These are phyloP conservation scores for Umbelopsis sp. DNA, from an alignment of 192 early-diverging fungal genomes.

Conservation along the genomic window DNA sequence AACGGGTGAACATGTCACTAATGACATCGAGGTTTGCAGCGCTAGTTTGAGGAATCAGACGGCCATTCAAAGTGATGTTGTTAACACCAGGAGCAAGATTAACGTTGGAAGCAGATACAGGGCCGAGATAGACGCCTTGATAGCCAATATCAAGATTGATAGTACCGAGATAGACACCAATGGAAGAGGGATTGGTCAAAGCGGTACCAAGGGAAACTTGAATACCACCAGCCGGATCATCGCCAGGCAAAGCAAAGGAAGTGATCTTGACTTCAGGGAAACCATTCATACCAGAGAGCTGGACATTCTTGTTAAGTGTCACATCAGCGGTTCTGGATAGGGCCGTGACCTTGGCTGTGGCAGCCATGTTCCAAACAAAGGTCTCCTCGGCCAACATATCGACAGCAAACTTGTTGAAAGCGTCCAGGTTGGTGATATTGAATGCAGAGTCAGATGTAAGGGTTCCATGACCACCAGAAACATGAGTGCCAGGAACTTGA, in stretches of 20 bases:
- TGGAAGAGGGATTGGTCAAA: slow-evolving; percentile 54
- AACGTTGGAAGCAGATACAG: slow-evolving; percentile 46
- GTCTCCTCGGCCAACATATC: slow-evolving; percentile 49
- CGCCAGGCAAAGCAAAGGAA: slow-evolving; percentile 54
- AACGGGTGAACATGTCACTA: slow-evolving; percentile 54
- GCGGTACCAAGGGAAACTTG: slow-evolving; percentile 52
- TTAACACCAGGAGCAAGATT: slow-evolving; percentile 43
- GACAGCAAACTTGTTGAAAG: slow-evolving; percentile 50
- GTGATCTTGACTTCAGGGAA: slow-evolving; percentile 54
- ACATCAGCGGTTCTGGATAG: slow-evolving; percentile 43
- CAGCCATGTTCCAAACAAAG: slow-evolving; percentile 52
- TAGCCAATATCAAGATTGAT: slow-evolving; percentile 51
- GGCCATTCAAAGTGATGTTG: slow-evolving; percentile 52
- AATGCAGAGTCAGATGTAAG: slow-evolving; percentile 39
- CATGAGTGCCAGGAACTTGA: slow-evolving; percentile 34
- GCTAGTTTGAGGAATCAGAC: slow-evolving; percentile 50
- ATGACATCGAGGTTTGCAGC: slow-evolving; percentile 44
- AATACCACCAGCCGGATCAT: slow-evolving; percentile 59
- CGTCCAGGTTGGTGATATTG: slow-evolving; percentile 41
- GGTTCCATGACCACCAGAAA: slow-evolving; percentile 47
- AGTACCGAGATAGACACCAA: slow-evolving; percentile 58
- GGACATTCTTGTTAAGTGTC: slow-evolving; percentile 47
- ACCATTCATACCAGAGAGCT: slow-evolving; percentile 51
- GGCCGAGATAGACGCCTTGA: slow-evolving; percentile 47
- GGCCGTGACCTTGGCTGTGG: slow-evolving; percentile 45